Evolutionary conservation across 257 asterid species (phyloP).

Genomic region (Lavandula angustifolia): DNA sequence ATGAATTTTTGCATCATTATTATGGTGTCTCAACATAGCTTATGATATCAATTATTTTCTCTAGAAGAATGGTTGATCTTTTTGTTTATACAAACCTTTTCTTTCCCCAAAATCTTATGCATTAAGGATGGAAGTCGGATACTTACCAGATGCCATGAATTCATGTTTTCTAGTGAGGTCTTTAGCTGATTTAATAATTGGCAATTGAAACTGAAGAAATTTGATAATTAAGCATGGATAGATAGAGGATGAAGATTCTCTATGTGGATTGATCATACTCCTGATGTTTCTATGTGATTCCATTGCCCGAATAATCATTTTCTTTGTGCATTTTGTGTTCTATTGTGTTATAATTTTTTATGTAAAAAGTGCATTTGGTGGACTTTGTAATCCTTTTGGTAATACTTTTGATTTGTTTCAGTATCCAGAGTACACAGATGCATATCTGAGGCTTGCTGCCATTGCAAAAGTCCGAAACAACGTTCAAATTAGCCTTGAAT

Average conservation of each 20-base stretch:
- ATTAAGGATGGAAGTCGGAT: background rate
- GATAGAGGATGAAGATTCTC: slow-evolving; percentile 15
- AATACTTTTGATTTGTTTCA: slow-evolving; percentile 40
- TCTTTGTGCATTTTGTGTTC: background rate
- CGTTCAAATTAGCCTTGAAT: slow-evolving; percentile 81
- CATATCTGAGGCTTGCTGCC: slow-evolving; percentile 94
- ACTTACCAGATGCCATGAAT: background rate
- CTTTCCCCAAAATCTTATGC: background rate
- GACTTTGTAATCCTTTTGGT: slow-evolving; percentile 21
- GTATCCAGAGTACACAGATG: slow-evolving; percentile 91
- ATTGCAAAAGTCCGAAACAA: slow-evolving; percentile 87
- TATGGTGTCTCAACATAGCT: slow-evolving; percentile 4
- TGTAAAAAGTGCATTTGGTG: background rate
- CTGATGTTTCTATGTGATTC: background rate
- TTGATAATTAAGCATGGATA: slow-evolving; percentile 19
- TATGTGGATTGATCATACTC: background rate
- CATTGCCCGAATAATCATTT: background rate
- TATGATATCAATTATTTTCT: background rate
- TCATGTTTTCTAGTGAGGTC: slow-evolving; percentile 1
- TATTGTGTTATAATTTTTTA: background rate
- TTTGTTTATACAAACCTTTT: background rate
- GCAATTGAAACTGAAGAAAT: slow-evolving; percentile 18
- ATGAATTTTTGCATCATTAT: background rate
- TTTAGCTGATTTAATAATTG: slow-evolving; percentile 13
- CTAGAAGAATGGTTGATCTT: background rate